Evolutionary conservation across 352 stramenopile genomes (phyloP), one percentile per base, ranked within the genome.

Genomic region (Phytophthora megakarya): DNA sequence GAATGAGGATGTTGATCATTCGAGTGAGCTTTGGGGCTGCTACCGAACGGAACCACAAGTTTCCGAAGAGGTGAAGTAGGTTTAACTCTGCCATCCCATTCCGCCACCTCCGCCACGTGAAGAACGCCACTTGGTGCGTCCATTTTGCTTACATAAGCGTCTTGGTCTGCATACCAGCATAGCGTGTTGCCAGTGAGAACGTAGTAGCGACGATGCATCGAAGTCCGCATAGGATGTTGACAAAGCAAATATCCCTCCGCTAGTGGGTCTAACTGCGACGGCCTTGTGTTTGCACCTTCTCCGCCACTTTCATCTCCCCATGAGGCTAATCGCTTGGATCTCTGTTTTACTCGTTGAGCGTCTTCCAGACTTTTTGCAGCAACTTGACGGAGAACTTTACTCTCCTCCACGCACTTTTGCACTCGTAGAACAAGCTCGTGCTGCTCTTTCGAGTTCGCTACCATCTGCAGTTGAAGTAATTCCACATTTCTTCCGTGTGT

Each of bases 121-220:
- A 91, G 72, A 11, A 91, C 81, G 1, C 83, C 85, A 8, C 67
- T 85, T 0, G 85, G 85, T 9, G 57, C 57, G 38, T 81, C 64
- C 21, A 82, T 72, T 19, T 85, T 70, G 26, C 66, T 54, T 2
- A 71, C 73, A 49, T 80, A 93, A 7, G 75, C 72, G 60, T 93
- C 81, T 11, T 77, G 81, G 53, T 90, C 77, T 22, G 86, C 78
- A 65, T 90, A 93, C 82, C 85, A 93, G 67, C 85, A 92, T 1
- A 93, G 59, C 13, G 85, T 92, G 51, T 88, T 92, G 15, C 85
- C 85, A 10, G 76, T 86, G 15, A 93, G 65, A 12, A 93, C 83
- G 57, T 88, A 92, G 72, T 93, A 93, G 25, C 81, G 78, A 1
- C 83, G 81, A 30, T 92, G 85, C 80, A 91, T 90, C 13, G 73